A percentile compares a stretch with the other conserved stretches of the same genome.
Evolutionary conservation across 805 yeast genomes (phyloP).

Genomic region (Candida xyloterini): DNA sequence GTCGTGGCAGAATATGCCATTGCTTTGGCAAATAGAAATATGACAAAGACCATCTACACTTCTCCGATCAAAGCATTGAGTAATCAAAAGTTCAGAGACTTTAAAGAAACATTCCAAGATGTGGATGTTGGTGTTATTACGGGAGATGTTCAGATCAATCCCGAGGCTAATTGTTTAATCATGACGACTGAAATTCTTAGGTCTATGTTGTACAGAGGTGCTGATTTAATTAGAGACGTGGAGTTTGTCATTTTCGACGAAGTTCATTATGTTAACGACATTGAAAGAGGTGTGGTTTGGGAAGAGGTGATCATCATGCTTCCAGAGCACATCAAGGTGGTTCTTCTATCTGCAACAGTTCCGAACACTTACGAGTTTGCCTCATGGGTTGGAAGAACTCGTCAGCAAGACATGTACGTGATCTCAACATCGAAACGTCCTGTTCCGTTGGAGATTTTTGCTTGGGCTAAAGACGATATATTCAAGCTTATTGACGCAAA

Average conservation of each 20-base stretch:
- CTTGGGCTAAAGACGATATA: conserved; percentile 77
- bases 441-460: conserved; percentile 82
- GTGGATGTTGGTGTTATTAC: conserved; percentile 91
- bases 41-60: conserved; percentile 95
- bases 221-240: conserved; percentile 93
- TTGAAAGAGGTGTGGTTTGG: conserved; percentile 98
- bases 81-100: conserved; percentile 20
- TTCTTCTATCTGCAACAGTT: conserved; percentile 91
- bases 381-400: conserved; percentile 97
- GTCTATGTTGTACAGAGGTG: conserved; percentile 94
- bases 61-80: conserved; percentile 53
- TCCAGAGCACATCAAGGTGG: conserved; percentile 93
- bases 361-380: conserved; percentile 99
- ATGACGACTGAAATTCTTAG: conserved; percentile 97
- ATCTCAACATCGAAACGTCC: conserved; percentile 97
- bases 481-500: conserved; percentile 72
- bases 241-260: conserved; percentile 98
- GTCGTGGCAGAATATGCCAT: conserved; percentile 98
- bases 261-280: conserved; percentile 96
- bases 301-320: conserved; percentile 97
- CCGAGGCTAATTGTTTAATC: conserved; percentile 92
- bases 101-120: conserved; percentile 36
- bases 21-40: conserved; percentile 92
- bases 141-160: conserved; percentile 96
- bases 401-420: conserved; percentile 92